Base-by-base conservation (phyloP, 495 filamentous ascomycete genomes). In the Lichenothelia convexa region DNA sequence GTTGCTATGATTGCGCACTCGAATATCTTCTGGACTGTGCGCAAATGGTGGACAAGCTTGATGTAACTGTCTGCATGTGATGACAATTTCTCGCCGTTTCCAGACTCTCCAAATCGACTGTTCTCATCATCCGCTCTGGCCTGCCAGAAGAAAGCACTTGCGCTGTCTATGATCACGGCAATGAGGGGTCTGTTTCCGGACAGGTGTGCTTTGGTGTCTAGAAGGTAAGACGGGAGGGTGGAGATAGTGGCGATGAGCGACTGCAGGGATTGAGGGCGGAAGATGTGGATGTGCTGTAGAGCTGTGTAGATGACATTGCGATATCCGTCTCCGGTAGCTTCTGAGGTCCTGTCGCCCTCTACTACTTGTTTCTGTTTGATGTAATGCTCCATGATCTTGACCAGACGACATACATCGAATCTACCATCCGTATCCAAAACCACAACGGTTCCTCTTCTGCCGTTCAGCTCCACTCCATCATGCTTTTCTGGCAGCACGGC, bases 371-470 rank as follows among this genome's bases (percentile, higher is more conserved):
- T 6, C 23, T 21, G 1, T 35, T 3, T 22, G 5, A 50, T 36
- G 30, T 48, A 34, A 24, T 40, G 22, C 8, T 39, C 21, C 41
- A 58, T 46, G 15, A 73, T 51, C 8, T 50, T 39, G 0, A 47
- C 57, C 0, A 89, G 61, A 8, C 73, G 64, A 11, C 64, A 50
- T 8, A 71, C 60, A 21, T 75, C 68, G 42, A 92, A 84, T 0
- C 66, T 65, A 27, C 64, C 62, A 30, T 81, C 74, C 0, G 73
- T 61, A 45, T 93, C 85, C 18, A 93, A 47, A 20, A 85, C 57
- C 3, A 78, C 63, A 2, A 86, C 64, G 2, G 79, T 64, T 13
- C 69, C 66, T 18, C 56, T 51, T 20, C 67, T 62, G n/a, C 71
- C 73, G 22, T 47, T 39, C 3, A 66, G 34, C 3, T 36, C 16